These are phyloP conservation scores for Chaetomium fimeti DNA, from an alignment of 495 filamentous ascomycete species.

Conservation along the genomic window DNA sequence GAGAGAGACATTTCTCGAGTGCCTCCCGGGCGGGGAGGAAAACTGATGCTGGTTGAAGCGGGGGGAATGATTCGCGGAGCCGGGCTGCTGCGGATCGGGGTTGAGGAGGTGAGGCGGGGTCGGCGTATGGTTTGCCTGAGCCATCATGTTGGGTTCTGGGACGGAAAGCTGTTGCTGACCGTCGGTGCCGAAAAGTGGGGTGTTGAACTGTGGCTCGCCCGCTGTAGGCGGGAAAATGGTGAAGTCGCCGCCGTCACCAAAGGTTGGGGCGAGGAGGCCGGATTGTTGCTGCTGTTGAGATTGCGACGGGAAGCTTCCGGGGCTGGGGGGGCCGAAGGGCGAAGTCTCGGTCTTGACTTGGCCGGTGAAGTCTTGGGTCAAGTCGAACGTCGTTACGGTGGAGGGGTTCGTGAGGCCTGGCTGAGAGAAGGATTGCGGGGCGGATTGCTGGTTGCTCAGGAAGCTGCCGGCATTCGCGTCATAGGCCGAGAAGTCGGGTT, in stretches of 20 bases:
- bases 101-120: conserved; percentile 71
- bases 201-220: conserved; percentile 47
- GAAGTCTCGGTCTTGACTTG: conserved; percentile 38
- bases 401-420: conserved; percentile 37
- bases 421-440: conserved; percentile 39
- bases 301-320: conserved; percentile 26
- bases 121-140: conserved; percentile 57
- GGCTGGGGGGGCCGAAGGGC: conserved; percentile 32
- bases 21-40: conserved; percentile 51
- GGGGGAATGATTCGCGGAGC: conserved; percentile 57
- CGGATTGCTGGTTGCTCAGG: conserved; percentile 43
- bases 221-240: conserved; percentile 49
- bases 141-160: conserved; percentile 64
- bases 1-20: conserved; percentile 78
- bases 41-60: conserved; percentile 58
- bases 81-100: conserved; percentile 55
- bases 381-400: conserved; percentile 38
- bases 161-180: conserved; percentile 56
- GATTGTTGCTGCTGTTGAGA: conserved; percentile 29
- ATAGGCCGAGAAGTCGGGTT: conserved; percentile 41
- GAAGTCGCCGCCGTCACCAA: conserved; percentile 53
- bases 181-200: conserved; percentile 50
- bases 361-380: conserved; percentile 43
- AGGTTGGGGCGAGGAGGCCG: conserved; percentile 42
- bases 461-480: conserved; percentile 38